Base-by-base conservation (phyloP, 495 filamentous ascomycete genomes). In the Xylaria longipes region DNA sequence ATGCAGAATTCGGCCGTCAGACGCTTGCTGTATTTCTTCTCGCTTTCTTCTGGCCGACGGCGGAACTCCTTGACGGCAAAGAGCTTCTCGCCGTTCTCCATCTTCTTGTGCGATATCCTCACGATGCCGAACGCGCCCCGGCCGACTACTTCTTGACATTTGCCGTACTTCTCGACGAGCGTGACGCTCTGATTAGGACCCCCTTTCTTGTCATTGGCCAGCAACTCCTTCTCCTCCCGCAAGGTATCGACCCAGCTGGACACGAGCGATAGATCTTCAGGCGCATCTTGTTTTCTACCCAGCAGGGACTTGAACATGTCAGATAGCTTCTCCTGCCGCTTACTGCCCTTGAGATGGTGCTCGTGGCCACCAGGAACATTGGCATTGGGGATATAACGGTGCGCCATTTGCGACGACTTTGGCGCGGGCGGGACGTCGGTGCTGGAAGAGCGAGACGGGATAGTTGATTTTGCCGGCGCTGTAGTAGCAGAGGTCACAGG, bases 1-100 rank as follows among this genome's bases (percentile, higher is more conserved):
- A 99, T 98, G 82, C 97, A 99, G 80, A 99, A 99, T 79, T 99
- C 96, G 39, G 96, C 93, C n/a, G 94, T 99, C 50, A 99, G 85
- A 15, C 96, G 91, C 80, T 99, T 99, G 84, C 96, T 94, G 78
- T 99, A 99, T 80, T 97, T 97, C 85, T 97, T 97, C 69, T 91
- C 89, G 12, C 93, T 94, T 82, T 99, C 97, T 73, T 96, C 92
- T 5, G 97, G 97, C 22, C 95, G 88, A 62, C 95, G 92, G 39
- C 94, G 93, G 83, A 99, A 99, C 78, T 98, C 96, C 81, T 99
- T 99, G 77, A 99, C 95, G 57, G 96, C 96, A 77, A 95, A 99
- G 14, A 98, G 87, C 82, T 96, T 96, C 81, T 98, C 97, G 37
- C 91, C 91, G 78, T 94, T 94, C 15, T 94, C 92, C 69, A 95